Evolutionary conservation across 345 rosid species (phyloP), one percentile per base, ranked within the genome.

Genomic region (Eutrema yunnanense): DNA sequence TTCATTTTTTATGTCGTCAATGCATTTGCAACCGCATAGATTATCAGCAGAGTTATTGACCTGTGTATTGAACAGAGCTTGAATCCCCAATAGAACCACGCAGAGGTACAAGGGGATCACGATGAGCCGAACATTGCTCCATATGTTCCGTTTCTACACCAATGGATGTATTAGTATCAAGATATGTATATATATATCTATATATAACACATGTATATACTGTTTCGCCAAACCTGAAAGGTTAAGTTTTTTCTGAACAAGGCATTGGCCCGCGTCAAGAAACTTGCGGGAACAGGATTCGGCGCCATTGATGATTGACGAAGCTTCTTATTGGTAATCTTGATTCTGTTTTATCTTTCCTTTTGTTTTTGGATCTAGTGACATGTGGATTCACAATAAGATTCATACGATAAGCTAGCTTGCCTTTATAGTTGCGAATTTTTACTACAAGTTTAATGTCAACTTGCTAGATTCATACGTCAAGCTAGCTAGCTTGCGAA

Each of bases 191-290:
- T 41, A 41, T 41, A 41, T 8, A 37, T 34, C 4, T 34, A 34
- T 13, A 43, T 40, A 43, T 43, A 43, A 13, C 19, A 44, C 14
- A 43, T 43, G 16, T n/a, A 43, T n/a, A 43, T 41, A 11, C 11
- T 46, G 22, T n/a, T 46, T 46, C 22, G 49, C 0, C 27, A 43
- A 44, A 93, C 98, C 96, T 93, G 98, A 65, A 63, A 89, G 57
- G 85, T 87, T 82, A 89, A 78, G 80, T 91, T 94, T 87, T 94
- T 94, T 6, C 95, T 76, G 65, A 91, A 84, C 72, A 94, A 77
- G 57, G 97, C 96, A 73, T 86, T 83, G 67, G 89, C 86, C 77
- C 85, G 90, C 43, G 90, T 80, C 73, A 80, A 71, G 86, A 84
- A 90, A 80, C 87, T 82, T 50, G 88, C 70, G 9, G 81, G 84